These are phyloP conservation scores for Entomortierella lignicola DNA, from an alignment of 192 early-diverging fungal species.

Conservation along the genomic window DNA sequence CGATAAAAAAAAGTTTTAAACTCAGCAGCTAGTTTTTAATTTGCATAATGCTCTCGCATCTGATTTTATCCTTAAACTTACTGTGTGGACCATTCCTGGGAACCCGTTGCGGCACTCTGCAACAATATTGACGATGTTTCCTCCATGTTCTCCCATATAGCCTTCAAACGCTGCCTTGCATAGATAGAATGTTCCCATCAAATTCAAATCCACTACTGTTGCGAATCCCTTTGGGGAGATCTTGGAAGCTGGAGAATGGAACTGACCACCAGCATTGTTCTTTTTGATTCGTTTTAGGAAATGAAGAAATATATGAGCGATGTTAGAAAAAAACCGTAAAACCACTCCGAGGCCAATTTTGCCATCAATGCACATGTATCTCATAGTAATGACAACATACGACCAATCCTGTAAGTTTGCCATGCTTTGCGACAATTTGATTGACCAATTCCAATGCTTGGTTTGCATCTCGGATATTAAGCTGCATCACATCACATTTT, in stretches of 20 bases:
- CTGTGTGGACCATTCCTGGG: constrained; percentile 23
- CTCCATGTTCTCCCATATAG: constrained; percentile 36
- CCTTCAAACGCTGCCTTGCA: constrained; percentile 25
- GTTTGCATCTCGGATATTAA: constrained; percentile 30
- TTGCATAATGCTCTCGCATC: too few relatives aligned
- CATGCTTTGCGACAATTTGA: constrained; percentile 21
- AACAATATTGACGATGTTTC: constrained; percentile 23
- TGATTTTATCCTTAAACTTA: not conserved
- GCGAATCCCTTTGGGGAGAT: constrained; percentile 14
- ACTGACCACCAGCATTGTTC: constrained; percentile 32
- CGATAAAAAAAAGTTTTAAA: not conserved
- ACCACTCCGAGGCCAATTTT: not conserved
- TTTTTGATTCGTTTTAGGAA: not conserved
- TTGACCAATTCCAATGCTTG: constrained; percentile 2
- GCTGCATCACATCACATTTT: constrained; percentile 18
- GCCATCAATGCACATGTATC: too few relatives aligned
- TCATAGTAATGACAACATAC: not conserved
- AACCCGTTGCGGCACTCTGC: constrained; percentile 28
- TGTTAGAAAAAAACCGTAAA: not conserved
- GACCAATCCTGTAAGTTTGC: constrained; percentile 15
- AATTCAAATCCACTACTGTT: constrained; percentile 18
- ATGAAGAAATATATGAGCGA: not conserved
- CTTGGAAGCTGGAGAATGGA: constrained; percentile 16
- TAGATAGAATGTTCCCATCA: constrained; percentile 25
- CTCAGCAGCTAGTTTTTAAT: too few relatives aligned